Base-by-base conservation (phyloP, 192 early-diverging fungal species). In the Entrophospora sp. region DNA sequence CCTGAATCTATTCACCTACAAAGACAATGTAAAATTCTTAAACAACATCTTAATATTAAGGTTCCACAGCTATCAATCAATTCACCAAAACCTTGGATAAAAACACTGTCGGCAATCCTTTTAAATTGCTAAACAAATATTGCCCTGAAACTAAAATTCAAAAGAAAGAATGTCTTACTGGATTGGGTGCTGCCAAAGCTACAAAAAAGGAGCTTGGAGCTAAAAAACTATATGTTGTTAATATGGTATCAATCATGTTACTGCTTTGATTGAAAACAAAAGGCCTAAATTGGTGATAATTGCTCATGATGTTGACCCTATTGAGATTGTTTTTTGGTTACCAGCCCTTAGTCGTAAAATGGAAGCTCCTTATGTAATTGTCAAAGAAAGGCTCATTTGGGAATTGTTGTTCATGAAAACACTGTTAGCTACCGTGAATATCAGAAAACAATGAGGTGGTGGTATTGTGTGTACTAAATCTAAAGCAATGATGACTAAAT, bases 201-300 rank as follows among this genome's bases (percentile, higher is more conserved):
- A n/a, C n/a, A n/a, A n/a, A n/a, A n/a, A n/a, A n/a, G n/a, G n/a
- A n/a, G n/a, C n/a, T n/a, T n/a, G n/a, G n/a, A n/a, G n/a, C n/a
- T n/a, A 90, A 92, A 83, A 97, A 97, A 92, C 94, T 93, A 62
- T 77, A 87, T 72, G 78, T 91, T 61, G 89, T 99, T 83, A 99
- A 91, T 93, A 94, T 82, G 97, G 97, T 83, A 93, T 99, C 79
- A 99, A 99, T 87, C 97, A 99, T 84, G 89, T 99, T 74, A 94
- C 94, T 73, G 91, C 90, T 61, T 84, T 99, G 40, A 79, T 99
- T 62, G 97, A 99, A 86, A 85, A 88, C 81, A 99, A 99, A 92
- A 96, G 96, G 89, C 93, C 97, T 74, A 82, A 90, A 79, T 85
- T 99, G 63, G 97, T 99, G 53, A 86, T 99, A 75, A 99, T 99